Base-by-base conservation (phyloP, 495 filamentous ascomycete species). In the Letharia lupina region DNA sequence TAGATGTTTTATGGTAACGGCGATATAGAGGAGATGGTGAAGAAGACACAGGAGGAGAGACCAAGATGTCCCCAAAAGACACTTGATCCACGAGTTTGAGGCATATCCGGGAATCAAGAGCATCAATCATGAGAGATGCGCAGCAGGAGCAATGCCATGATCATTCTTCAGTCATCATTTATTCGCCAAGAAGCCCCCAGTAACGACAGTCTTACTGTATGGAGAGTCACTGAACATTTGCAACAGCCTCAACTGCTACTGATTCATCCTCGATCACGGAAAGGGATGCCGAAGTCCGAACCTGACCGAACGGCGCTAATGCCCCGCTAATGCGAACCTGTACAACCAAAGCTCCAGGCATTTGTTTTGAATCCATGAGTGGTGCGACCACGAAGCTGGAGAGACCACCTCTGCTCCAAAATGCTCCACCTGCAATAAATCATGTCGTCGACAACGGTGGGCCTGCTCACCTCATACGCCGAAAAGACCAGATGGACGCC, bases 401-500 rank as follows among this genome's bases (percentile, higher is more conserved):
- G 7, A 31, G 13, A 23, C 41, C n/a, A 23, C 12, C 12, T 45
- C 37, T 45, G 39, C 47, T 39, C 40, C 39, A 23, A 37, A 28
- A 62, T 66, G 64, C 31, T 42, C 10, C 45, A 45, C 16, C 1
- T 44, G 50, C 28, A 28, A 64, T 64, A 57, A 45, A 65, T 56
- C 13, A 57, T 57, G 54, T 57, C 54, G 66, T 70, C 68, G 16
- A 57, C 65, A 58, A 70, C 68, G 45, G 65, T 70, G 31, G 68
- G 68, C 52, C 41, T 58, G 37, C 68, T 70, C 52, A 61, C 63
- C 47, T 60, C 64, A 11, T 64, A 70, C 54, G 61, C 47, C 28
- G 64, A 66, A 35, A 64, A 63, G 48, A 65, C 63, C 39, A 61
- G 58, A 48, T 70, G 68, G 68, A 67, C 67, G 48, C 61, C 68